Percentiles rank a stretch among this genome's conserved stretches.
phyloP scores from a whole-genome alignment of 75 land plant genomes.

The Isoetes taiwanensis region DNA sequence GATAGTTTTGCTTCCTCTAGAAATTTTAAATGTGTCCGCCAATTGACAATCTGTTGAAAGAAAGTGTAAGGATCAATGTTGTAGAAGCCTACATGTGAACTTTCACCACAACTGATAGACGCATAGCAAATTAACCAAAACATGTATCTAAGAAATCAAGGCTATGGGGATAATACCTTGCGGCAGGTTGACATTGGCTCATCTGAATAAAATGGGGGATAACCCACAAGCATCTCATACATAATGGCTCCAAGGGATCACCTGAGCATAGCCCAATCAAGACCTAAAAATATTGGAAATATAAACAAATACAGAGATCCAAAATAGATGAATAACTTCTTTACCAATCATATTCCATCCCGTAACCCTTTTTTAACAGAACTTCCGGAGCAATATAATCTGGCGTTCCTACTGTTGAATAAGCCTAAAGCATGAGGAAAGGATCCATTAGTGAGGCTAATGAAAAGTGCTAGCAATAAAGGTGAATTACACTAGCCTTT shows the following conservation, averaged over 20 bases:
- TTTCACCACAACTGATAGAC: too few relatives aligned
- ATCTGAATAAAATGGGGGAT: constrained; percentile 75
- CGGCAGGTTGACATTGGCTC: constrained; percentile 64
- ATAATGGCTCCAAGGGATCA: constrained; percentile 70
- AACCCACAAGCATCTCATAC: constrained; percentile 75
- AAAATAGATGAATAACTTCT: not conserved
- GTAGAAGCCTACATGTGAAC: too few relatives aligned
- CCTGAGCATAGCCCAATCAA: constrained; percentile 17
- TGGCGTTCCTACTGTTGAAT: constrained; percentile 76
- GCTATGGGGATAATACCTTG: constrained; percentile 44
- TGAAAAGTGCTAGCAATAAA: too few relatives aligned
- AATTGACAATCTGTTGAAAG: constrained; percentile 41
- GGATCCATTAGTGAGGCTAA: not conserved
- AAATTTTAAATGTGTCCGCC: constrained; percentile 51
- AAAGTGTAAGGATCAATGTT: too few relatives aligned
- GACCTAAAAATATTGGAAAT: not conserved
- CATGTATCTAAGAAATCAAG: too few relatives aligned
- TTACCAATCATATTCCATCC: constrained; percentile 80
- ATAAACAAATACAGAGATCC: not conserved
- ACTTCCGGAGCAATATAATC: constrained; percentile 79
- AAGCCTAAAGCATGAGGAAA: constrained; percentile 31
- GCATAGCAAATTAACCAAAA: too few relatives aligned
- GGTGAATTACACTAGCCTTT: too few relatives aligned
- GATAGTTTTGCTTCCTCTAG: constrained; percentile 52
- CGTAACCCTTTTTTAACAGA: constrained; percentile 60